Base-by-base conservation (phyloP, 192 early-diverging fungal genomes). In the Umbelopsis ramanniana region DNA sequence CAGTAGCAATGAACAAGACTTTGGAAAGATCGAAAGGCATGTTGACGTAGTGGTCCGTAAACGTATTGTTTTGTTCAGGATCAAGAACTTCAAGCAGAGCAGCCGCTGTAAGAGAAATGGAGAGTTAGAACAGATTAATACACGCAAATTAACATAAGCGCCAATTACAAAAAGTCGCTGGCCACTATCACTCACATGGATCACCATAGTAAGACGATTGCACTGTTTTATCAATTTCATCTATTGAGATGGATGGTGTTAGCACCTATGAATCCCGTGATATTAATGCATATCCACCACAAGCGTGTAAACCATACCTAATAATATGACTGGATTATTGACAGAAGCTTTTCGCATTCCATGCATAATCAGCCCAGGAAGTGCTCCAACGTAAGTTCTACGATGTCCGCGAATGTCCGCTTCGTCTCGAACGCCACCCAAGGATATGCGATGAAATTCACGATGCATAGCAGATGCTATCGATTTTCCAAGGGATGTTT, bases 401-500 rank as follows among this genome's bases (percentile, higher is more conserved):
- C 94, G 83, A 74, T 96, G 94, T 19, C 94, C 94, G 37, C 92
- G 81, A 66, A 96, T 94, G 73, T 96, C 94, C 14, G 94, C 92
- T 78, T 93, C 94, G 77, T 96, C 94, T 48, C 91, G 82, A 1
- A 96, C 88, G 33, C 94, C 94, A 17, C 94, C 94, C 10, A 96
- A 76, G 0, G 90, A 88, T 22, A 96, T 90, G 22, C 94, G 86
- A 75, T 94, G 87, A 77, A 96, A 96, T 71, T 93, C 87, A 9
- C 94, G 81, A 3, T 86, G 86, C 63, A 96, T 78, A 1, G 94
- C 88, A 26, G 76, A 82, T 0, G 93, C 94, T 71, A 96, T 92
- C 3, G 89, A 91, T 72, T 90, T 88, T 22, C 93, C 94, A 4
- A 96, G 75, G 52, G 88, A 90, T 1, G 94, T 96, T 79, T 96